Base-by-base conservation (phyloP, 805 yeast species). In the Metschnikowia dekortorum region DNA sequence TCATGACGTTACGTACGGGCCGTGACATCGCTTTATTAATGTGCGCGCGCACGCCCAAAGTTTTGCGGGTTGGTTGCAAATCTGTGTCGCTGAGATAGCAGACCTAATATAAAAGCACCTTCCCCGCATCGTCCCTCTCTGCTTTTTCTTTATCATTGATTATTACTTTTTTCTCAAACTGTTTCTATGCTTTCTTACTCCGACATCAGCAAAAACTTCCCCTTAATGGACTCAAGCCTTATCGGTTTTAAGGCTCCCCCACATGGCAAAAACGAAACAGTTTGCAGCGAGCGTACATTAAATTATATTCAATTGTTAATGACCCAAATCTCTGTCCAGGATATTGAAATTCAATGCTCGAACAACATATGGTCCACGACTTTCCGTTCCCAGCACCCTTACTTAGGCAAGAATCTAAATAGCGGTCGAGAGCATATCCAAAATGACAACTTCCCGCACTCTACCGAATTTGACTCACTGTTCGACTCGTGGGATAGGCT, bases 41-140 rank as follows among this genome's bases (percentile, higher is more conserved):
- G 40, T 26, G 39, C 29, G 30, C 16, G 29, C 16, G 28, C 35
- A 34, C 37, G 38, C 45, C 37, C 16, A 13, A n/a, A 11, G 9
- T 31, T 33, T 13, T 33, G 46, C 46, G 46, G 46, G 32, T 37
- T 35, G 46, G 46, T 44, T 44, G 46, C 46, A 44, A 44, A 44
- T 44, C 33, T 44, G 46, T 43, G 46, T 43, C 26, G 6, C 13
- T 11, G 1, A 3, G 22, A 22, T 22, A 22, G 22, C 31, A 26
- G 37, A 18, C 16, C 31, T 8, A 11, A 18, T 33, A 42, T 42
- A 42, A 42, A 42, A 42, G 14, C 43, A 29, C 26, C 34, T n/a
- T 29, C 22, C 18, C 34, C 34, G 34, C 34, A 11, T n/a, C 36
- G 2, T n/a, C 36, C 36, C 16, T 5, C 16, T 1, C 8, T 22